Percentiles rank a stretch among this genome's conserved stretches.
phyloP scores from a whole-genome alignment of 2,329 filamentous ascomycete species.

The Penicillium sp. region DNA sequence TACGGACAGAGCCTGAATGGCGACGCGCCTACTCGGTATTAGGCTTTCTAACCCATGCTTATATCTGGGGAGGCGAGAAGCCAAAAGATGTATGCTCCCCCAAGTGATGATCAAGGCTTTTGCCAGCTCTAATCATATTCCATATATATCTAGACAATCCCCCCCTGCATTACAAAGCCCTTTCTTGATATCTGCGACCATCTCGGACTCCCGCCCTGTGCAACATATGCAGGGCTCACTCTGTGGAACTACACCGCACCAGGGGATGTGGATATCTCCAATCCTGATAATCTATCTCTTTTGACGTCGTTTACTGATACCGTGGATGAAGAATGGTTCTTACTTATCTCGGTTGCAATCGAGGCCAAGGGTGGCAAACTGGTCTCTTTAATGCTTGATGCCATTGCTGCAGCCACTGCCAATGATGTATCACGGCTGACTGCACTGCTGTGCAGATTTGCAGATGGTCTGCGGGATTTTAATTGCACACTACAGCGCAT shows the following conservation, averaged over 20 bases:
- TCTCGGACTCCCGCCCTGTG: conserved; percentile 42
- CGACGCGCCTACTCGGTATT: conserved; percentile 76
- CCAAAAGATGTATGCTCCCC: conserved; percentile 61
- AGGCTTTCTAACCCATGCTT: conserved; percentile 74
- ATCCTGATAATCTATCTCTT: conserved; percentile 37
- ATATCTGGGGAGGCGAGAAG: conserved; percentile 78
- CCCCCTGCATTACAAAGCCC: conserved; percentile 37
- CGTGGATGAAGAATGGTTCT: conserved; percentile 50
- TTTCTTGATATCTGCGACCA: conserved; percentile 38
- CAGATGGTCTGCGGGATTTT: conserved; percentile 45
- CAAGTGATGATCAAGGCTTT: neutral
- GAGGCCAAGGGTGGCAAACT: conserved; percentile 52
- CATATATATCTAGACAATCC: conserved; percentile 29
- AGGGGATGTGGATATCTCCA: conserved; percentile 31
- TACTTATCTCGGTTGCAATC: conserved; percentile 55
- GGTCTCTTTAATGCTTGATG: conserved; percentile 48
- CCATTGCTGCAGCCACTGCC: conserved; percentile 46
- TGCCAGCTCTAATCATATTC: neutral
- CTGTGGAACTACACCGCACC: conserved; percentile 40
- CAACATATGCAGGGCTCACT: conserved; percentile 45
- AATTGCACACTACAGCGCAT: conserved; percentile 49
- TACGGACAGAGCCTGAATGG: conserved; percentile 83
- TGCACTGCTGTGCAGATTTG: conserved; percentile 42
- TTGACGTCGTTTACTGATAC: conserved; percentile 41
- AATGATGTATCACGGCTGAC: conserved; percentile 41